A percentile compares a stretch with the other conserved stretches of the same genome.
These are phyloP conservation scores for Neurospora cerealis DNA, from an alignment of 495 filamentous ascomycete species.

Conservation along the genomic window DNA sequence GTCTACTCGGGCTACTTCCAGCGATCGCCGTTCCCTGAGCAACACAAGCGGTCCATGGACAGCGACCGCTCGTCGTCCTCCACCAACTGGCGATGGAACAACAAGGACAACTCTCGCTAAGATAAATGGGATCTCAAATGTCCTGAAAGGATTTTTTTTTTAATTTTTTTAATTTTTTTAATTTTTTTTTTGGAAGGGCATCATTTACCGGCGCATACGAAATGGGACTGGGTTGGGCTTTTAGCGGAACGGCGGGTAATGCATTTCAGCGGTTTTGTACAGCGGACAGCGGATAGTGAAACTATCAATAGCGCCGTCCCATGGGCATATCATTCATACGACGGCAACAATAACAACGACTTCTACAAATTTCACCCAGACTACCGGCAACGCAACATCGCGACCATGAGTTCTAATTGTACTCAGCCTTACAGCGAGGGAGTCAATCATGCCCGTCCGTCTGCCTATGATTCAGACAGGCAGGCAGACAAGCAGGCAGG, in stretches of 20 bases:
- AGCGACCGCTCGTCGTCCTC: constrained; percentile 26
- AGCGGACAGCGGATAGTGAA: not conserved
- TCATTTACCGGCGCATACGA: not conserved
- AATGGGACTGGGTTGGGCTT: not conserved
- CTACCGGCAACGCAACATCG: not conserved
- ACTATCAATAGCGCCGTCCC: not conserved
- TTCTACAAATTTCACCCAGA: not conserved
- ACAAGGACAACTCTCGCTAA: not conserved
- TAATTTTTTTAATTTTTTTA: no score
- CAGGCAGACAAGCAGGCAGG: not conserved
- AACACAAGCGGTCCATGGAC: constrained; percentile 32
- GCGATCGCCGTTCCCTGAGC: constrained; percentile 29
- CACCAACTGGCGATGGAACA: constrained; percentile 1
- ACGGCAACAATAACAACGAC: not conserved
- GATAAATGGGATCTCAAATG: not conserved
- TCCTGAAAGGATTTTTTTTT: not conserved
- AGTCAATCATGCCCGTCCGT: not conserved
- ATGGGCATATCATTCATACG: not conserved
- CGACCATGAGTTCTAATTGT: not conserved
- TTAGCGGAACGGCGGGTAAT: not conserved
- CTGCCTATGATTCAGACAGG: not conserved
- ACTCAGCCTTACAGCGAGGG: not conserved
- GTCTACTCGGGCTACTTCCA: constrained; percentile 18
- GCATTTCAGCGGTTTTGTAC: not conserved
- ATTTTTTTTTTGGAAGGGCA: not conserved